Base-by-base conservation (phyloP, 352 stramenopile species). In the Plasmopara halstedii region DNA sequence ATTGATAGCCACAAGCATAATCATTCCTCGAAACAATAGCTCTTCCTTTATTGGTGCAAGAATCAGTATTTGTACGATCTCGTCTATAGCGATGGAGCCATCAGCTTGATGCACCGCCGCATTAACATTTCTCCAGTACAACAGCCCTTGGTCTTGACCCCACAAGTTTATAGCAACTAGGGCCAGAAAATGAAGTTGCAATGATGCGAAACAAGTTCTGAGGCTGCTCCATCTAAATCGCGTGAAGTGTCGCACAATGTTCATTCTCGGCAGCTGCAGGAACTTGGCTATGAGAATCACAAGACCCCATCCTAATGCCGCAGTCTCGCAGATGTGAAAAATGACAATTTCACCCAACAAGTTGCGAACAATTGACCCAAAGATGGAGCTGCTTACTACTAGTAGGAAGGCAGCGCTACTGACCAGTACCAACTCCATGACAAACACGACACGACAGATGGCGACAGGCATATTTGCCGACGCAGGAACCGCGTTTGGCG, bases 1-100 rank as follows among this genome's bases (percentile, higher is more conserved):
- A 40, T 85, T 79, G 23, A 76, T 61, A 0, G 57, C 41, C 13
- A 81, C 42, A n/a, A 79, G 48, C 14, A 74, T 45, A 4, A 84
- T 22, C n/a, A 70, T 22, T 13, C 66, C 70, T 42, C 76, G 70
- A 55, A 85, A 88, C 37, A 83, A 79, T 2, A 88, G 51, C 42
- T 88, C 76, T 51, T 88, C 73, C 35, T 65, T 62, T 18, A 70
- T 11, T 6, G 76, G 73, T 32, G 53, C 60, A 5, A 83, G 44
- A 4, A 83, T 9, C 6, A 87, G 37, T 5, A 47, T 42, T 22
- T 57, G 53, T 15, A 73, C 15, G 10, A 68, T 29, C 35, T 58
- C 35, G 1, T 22, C 39, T 11, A 13, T 22, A 20, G 40, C 42
- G 0, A 67, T 6, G 7, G 61, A 50, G 13, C 42, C 42, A 18